A percentile compares a stretch with the other conserved stretches of the same genome.
Evolutionary conservation across 2,329 filamentous ascomycete genomes (phyloP).

Genomic region (Ampelomyces quisqualis): DNA sequence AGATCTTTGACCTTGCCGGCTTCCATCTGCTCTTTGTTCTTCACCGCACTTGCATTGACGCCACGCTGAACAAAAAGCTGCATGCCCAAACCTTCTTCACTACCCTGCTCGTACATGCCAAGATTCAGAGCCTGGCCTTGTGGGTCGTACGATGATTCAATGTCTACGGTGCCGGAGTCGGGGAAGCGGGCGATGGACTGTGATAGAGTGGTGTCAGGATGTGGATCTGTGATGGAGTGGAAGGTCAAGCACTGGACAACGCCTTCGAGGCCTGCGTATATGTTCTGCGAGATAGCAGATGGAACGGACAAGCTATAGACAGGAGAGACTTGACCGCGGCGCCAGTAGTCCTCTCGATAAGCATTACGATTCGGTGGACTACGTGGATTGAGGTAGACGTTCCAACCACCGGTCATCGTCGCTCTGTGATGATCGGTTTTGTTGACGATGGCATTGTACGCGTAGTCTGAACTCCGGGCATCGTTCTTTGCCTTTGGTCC

Average conservation of each 20-base stretch:
- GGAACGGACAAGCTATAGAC: constrained; percentile 53
- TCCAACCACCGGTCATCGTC: constrained; percentile 44
- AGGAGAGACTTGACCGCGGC: constrained; percentile 40
- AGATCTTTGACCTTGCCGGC: constrained; percentile 18
- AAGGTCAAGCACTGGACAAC: constrained; percentile 49
- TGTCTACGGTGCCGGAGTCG: constrained; percentile 21
- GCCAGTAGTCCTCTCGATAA: constrained; percentile 19
- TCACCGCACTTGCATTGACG: constrained; percentile 28
- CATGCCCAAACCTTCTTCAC: constrained; percentile 37
- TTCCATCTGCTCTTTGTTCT: constrained; percentile 15
- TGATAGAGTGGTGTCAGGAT: constrained; percentile 47
- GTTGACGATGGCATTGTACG: constrained; percentile 18
- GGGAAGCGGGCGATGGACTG: constrained; percentile 14
- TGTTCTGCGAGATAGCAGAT: constrained; percentile 46
- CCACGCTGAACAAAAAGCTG: constrained; percentile 45
- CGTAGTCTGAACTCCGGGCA: constrained; percentile 8
- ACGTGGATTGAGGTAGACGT: constrained; percentile 49
- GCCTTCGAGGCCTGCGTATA: constrained; percentile 54
- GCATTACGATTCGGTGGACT: constrained; percentile 17
- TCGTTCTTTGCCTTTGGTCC: constrained; percentile 5
- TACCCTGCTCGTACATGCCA: constrained; percentile 51
- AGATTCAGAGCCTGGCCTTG: constrained; percentile 44
- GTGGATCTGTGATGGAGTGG: constrained; percentile 44
- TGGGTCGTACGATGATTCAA: constrained; percentile 35
- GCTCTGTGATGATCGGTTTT: neutral